Conservation (phyloP, 2,329 filamentous ascomycete genomes). For the Incumbomyces lentus region DNA sequence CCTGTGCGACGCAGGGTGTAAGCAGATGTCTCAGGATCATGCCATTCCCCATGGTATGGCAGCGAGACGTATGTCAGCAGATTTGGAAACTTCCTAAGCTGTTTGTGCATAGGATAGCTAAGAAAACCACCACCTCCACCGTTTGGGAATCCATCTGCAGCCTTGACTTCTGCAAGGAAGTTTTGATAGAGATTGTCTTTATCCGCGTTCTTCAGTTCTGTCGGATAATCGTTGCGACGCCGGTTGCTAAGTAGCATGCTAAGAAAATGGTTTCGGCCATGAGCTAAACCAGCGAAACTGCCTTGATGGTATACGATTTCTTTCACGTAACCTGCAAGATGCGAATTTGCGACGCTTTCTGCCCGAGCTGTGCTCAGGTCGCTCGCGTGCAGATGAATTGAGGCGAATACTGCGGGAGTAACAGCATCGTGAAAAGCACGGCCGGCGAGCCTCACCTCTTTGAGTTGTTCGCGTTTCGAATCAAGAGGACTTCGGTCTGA, state of each 20-base stretch:
- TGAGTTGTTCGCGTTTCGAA: constrained; percentile 2
- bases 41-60: constrained; percentile 1
- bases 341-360: neutral
- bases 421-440: constrained; percentile 3
- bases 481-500: neutral
- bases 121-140: neutral
- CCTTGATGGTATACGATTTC: constrained; percentile 4
- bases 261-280: neutral
- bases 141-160: neutral
- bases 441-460: neutral
- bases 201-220: neutral
- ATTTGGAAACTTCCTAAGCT: neutral
- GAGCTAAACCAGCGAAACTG: neutral
- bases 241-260: neutral
- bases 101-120: neutral
- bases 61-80: neutral
- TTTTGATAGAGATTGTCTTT: neutral
- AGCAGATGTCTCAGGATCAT: constrained; percentile 4
- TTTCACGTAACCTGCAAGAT: neutral
- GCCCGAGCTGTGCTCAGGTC: neutral
- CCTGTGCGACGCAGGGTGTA: constrained; percentile 3
- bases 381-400: constrained; percentile 2
- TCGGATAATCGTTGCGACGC: constrained; percentile 2
- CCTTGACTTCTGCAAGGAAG: constrained; percentile 1
- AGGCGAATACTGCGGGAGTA: constrained; percentile 1